Evolutionary conservation across 2,329 filamentous ascomycete species (phyloP).

Genomic region (Aspergillus sp.): DNA sequence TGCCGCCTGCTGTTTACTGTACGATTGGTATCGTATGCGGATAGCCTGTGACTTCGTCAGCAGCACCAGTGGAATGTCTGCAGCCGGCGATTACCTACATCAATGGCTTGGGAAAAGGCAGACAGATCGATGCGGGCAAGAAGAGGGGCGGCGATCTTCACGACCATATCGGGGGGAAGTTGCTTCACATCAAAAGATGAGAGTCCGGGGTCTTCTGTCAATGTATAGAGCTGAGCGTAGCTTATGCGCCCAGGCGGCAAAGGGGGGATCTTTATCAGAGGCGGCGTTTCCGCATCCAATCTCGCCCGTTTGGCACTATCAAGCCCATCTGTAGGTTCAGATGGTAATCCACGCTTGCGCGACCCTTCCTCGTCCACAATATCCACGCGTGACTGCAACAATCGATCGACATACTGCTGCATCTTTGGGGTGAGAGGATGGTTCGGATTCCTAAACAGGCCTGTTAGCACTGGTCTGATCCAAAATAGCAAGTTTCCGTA

Average conservation of each 20-base stretch:
- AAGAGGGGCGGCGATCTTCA: constrained; percentile 72
- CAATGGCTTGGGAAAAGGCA: constrained; percentile 62
- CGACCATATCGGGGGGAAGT: constrained; percentile 64
- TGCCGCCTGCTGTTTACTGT: constrained; percentile 27
- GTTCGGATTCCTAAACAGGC: constrained; percentile 64
- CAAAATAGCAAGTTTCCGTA: constrained; percentile 29
- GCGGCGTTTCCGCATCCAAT: constrained; percentile 46
- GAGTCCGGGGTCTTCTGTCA: constrained; percentile 65
- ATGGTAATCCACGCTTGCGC: constrained; percentile 65
- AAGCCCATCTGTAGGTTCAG: constrained; percentile 60
- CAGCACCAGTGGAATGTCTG: neutral
- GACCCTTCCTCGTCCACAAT: constrained; percentile 66
- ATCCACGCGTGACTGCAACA: constrained; percentile 68
- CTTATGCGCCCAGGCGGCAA: constrained; percentile 67
- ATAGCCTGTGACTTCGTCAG: constrained; percentile 24
- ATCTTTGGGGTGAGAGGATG: constrained; percentile 68
- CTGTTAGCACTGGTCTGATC: constrained; percentile 12
- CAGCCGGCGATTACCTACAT: constrained; percentile 39
- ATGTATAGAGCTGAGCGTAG: constrained; percentile 74
- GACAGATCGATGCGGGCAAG: constrained; percentile 61
- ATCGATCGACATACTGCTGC: constrained; percentile 75
- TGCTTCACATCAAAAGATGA: constrained; percentile 74
- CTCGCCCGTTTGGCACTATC: constrained; percentile 77
- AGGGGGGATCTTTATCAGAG: constrained; percentile 52
- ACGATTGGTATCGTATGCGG: constrained; percentile 28